A percentile compares a stretch with the other conserved stretches of the same genome.
These are phyloP conservation scores for Mortierella claussenii DNA, from an alignment of 192 early-diverging fungal genomes.

Conservation along the genomic window DNA sequence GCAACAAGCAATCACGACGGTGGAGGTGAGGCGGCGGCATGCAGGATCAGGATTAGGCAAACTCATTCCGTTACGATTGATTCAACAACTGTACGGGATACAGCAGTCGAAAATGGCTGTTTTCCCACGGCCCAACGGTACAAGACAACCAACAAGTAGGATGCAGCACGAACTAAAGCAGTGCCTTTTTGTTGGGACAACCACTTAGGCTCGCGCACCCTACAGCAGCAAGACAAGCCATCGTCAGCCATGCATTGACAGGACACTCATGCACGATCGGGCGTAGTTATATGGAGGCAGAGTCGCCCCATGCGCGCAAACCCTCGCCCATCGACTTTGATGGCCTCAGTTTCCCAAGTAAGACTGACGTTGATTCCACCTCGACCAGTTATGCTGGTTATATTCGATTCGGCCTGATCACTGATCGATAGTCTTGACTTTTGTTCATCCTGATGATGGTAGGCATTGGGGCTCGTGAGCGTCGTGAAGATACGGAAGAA, in stretches of 20 bases:
- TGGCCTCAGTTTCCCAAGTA: slow-evolving; percentile 89
- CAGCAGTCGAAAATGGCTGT: background rate
- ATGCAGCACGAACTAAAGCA: background rate
- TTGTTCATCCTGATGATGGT: background rate
- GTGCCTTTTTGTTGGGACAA: background rate
- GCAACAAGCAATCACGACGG: too few species aligned
- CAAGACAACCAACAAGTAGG: background rate
- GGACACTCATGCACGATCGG: slow-evolving; percentile 25
- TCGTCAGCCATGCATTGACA: slow-evolving; percentile 35
- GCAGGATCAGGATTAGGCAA: background rate
- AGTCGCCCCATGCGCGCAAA: slow-evolving; percentile 25
- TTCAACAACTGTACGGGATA: too few species aligned
- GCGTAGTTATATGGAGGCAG: slow-evolving; percentile 34
- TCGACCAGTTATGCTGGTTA: background rate
- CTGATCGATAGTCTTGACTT: background rate
- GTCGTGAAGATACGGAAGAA: slow-evolving; percentile 84
- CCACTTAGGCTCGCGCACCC: slow-evolving; percentile 32
- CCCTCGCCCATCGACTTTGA: slow-evolving; percentile 71
- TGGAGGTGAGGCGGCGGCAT: too few species aligned
- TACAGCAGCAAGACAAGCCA: slow-evolving; percentile 8
- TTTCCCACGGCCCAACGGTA: slow-evolving; percentile 14
- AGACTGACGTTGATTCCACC: slow-evolving; percentile 10
- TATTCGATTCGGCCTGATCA: background rate
- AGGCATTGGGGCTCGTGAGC: slow-evolving; percentile 85
- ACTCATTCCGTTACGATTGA: too few species aligned